Evolutionary conservation across 352 stramenopile genomes (phyloP).

Genomic region (Aphanomyces cochlioides): DNA sequence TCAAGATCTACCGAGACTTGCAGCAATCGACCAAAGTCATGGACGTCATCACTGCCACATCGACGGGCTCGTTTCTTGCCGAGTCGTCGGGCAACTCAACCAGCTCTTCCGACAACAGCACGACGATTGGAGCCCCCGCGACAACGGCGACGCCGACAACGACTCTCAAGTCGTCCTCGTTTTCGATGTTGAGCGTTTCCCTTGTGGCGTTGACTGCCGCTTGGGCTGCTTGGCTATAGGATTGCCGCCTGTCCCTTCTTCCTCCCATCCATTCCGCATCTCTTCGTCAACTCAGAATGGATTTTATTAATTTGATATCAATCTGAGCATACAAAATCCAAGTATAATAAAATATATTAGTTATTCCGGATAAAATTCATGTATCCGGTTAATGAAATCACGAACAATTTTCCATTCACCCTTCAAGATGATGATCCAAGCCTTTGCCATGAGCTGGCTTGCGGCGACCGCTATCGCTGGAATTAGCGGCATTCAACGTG

Average conservation of each 20-base stretch:
- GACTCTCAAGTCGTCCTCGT: background rate
- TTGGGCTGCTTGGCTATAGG: background rate
- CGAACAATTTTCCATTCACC: too few relatives aligned
- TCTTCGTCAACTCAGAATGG: too few relatives aligned
- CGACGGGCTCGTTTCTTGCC: background rate
- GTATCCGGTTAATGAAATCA: too few relatives aligned
- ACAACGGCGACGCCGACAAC: conserved; percentile 13
- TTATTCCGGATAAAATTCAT: background rate
- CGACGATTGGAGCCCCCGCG: background rate
- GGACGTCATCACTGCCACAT: background rate
- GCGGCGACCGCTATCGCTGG: background rate
- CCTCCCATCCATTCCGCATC: too few relatives aligned
- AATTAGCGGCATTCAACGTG: background rate
- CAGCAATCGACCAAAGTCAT: background rate
- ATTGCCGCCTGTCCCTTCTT: too few relatives aligned
- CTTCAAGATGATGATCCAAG: background rate
- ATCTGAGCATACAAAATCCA: background rate
- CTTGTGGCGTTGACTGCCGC: background rate
- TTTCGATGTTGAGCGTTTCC: background rate
- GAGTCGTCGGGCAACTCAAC: background rate
- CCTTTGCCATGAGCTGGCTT: background rate
- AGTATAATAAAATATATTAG: conserved; percentile 2
- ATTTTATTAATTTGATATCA: too few relatives aligned
- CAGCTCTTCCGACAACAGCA: background rate
- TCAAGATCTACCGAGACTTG: conserved; percentile 13